A percentile compares a stretch with the other conserved stretches of the same genome.
phyloP scores from a whole-genome alignment of 495 filamentous ascomycete genomes.

The Neurospora sp. region DNA sequence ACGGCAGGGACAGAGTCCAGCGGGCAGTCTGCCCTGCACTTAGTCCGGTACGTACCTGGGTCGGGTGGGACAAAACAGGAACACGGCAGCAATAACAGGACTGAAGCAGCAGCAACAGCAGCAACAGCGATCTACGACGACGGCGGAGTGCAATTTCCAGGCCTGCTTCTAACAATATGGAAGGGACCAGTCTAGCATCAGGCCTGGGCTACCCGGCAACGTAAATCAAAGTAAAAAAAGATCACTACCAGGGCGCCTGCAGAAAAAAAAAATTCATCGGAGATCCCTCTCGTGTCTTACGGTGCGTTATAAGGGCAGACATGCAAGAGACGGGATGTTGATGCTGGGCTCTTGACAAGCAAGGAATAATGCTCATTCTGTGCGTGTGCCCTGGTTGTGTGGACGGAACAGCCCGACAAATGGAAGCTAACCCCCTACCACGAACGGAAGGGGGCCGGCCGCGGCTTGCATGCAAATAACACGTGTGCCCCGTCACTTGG shows the following conservation, averaged over 20 bases:
- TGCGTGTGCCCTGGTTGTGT: neutral
- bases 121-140: slow-evolving; percentile 21
- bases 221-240: neutral
- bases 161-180: neutral
- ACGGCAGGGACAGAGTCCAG: neutral
- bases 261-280: neutral
- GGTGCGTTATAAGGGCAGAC: neutral
- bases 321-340: neutral
- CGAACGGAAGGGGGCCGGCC: neutral
- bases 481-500: neutral
- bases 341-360: neutral
- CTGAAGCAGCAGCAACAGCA: neutral
- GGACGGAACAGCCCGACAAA: neutral
- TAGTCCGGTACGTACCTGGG: neutral
- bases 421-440: neutral
- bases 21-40: neutral
- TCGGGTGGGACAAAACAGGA: slow-evolving; percentile 2
- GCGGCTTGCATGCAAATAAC: neutral
- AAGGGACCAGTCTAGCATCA: neutral
- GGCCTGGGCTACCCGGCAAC: neutral
- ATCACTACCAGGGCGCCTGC: neutral
- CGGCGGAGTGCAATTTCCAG: slow-evolving; percentile 25
- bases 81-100: neutral
- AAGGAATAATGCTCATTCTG: neutral
- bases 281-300: neutral